Conservation (phyloP, 1,284 basidiomycete genomes). For the Tylopilus sp. region DNA sequence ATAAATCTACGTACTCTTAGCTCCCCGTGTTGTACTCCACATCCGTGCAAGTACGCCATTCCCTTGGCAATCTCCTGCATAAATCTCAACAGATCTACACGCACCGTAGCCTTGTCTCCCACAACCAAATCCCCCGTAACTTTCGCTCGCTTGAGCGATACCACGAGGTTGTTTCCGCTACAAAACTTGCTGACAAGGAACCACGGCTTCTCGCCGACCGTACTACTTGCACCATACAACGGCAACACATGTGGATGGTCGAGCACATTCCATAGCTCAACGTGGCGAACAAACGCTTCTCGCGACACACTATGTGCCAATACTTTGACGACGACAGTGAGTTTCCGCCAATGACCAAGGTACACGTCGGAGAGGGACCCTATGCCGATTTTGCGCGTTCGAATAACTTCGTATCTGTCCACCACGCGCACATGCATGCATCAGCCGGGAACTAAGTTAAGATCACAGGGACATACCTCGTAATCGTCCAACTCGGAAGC, state of each 20-base stretch:
- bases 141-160: constrained; percentile 33
- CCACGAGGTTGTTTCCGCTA: constrained; percentile 38
- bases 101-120: constrained; percentile 3
- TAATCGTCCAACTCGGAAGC: constrained; percentile 73
- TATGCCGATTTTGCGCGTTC: constrained; percentile 58
- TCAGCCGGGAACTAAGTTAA: not conserved
- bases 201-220: constrained; percentile 57
- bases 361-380: constrained; percentile 73
- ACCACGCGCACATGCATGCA: not conserved
- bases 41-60: constrained; percentile 69
- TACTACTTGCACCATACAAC: constrained; percentile 59
- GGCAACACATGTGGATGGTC: constrained; percentile 52
- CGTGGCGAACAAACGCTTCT: constrained; percentile 48
- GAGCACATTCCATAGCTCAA: constrained; percentile 50
- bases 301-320: constrained; percentile 47
- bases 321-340: constrained; percentile 60
- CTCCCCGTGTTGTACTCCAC: constrained; percentile 66
- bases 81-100: constrained; percentile 50
- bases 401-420: constrained; percentile 57
- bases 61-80: constrained; percentile 72
- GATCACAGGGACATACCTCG: constrained; percentile 36
- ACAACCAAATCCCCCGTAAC: constrained; percentile 4
- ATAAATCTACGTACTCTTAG: constrained; percentile 46
- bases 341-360: constrained; percentile 56
- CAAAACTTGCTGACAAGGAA: constrained; percentile 69